Conservation (phyloP, 495 filamentous ascomycete species). For the Penicillium bovifimosum region DNA sequence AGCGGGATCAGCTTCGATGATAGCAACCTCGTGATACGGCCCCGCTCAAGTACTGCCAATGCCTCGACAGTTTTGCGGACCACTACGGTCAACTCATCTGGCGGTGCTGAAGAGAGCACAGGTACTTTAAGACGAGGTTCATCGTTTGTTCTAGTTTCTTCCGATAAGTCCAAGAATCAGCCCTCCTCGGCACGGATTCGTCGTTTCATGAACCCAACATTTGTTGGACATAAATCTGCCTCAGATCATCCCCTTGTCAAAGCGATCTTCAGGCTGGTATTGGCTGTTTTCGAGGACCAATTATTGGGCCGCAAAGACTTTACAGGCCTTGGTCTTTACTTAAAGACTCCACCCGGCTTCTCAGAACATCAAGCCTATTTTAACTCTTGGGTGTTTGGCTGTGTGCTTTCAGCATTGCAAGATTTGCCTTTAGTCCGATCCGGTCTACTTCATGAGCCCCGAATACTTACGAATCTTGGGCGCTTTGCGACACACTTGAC, state of each 20-base stretch:
- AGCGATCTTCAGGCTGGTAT: constrained; percentile 65
- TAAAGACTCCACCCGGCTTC: constrained; percentile 88
- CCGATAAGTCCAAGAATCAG: constrained; percentile 51
- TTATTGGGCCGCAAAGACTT: constrained; percentile 83
- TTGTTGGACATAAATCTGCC: constrained; percentile 41
- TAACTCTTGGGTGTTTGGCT: constrained; percentile 79
- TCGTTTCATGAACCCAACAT: constrained; percentile 44
- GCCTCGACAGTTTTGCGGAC: constrained; percentile 62
- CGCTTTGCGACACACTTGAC: constrained; percentile 72
- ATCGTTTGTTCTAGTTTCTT: constrained; percentile 82
- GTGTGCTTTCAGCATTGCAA: constrained; percentile 64
- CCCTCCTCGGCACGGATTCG: constrained; percentile 57
- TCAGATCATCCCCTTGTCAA: constrained; percentile 67
- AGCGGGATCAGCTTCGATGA: constrained; percentile 79
- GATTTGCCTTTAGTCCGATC: constrained; percentile 65
- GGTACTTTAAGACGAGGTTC: constrained; percentile 65
- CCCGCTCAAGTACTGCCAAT: constrained; percentile 51
- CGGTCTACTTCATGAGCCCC: constrained; percentile 70
- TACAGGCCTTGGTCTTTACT: constrained; percentile 76
- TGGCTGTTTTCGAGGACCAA: constrained; percentile 77
- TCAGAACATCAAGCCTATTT: constrained; percentile 92
- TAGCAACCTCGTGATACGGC: constrained; percentile 73
- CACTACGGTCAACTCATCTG: constrained; percentile 51
- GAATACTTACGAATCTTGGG: constrained; percentile 77
- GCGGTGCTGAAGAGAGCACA: constrained; percentile 44